These are phyloP conservation scores for Platanus orientalis DNA, from an alignment of 164 flowering plant genomes.

Conservation along the genomic window DNA sequence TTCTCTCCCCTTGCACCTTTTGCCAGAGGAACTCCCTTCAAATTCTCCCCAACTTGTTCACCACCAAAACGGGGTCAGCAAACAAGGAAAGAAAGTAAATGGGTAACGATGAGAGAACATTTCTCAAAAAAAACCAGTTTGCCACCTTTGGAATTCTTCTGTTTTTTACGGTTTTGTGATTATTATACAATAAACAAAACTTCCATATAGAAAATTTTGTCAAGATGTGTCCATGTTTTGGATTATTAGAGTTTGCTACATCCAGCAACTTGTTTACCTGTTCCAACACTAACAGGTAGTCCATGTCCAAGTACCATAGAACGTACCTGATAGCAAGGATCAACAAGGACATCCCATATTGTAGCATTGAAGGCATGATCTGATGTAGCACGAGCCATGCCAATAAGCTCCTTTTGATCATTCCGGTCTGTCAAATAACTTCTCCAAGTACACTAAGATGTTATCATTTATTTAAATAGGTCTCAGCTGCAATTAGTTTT, in stretches of 20 bases:
- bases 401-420: conserved; percentile 75
- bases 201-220: background rate
- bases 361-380: conserved; percentile 99
- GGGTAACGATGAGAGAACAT: too few species aligned
- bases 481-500: conserved; percentile 23
- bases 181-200: too few species aligned
- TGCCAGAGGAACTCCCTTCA: too few species aligned
- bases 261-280: background rate
- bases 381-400: conserved; percentile 97
- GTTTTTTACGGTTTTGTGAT: too few species aligned
- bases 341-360: conserved; percentile 97
- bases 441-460: too few species aligned
- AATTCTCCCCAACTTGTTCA: too few species aligned
- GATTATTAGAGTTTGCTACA: background rate
- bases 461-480: conserved; percentile 39
- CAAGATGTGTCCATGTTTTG: background rate
- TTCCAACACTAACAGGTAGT: background rate
- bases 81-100: too few species aligned
- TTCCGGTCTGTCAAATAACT: conserved; percentile 84
- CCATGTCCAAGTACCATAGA: background rate
- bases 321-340: conserved; percentile 85
- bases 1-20: too few species aligned
- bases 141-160: too few species aligned
- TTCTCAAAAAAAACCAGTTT: too few species aligned
- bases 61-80: too few species aligned